A percentile compares a stretch with the other conserved stretches of the same genome.
These are phyloP conservation scores for Marsdenia floribunda DNA, from an alignment of 257 asterid genomes.

Conservation along the genomic window DNA sequence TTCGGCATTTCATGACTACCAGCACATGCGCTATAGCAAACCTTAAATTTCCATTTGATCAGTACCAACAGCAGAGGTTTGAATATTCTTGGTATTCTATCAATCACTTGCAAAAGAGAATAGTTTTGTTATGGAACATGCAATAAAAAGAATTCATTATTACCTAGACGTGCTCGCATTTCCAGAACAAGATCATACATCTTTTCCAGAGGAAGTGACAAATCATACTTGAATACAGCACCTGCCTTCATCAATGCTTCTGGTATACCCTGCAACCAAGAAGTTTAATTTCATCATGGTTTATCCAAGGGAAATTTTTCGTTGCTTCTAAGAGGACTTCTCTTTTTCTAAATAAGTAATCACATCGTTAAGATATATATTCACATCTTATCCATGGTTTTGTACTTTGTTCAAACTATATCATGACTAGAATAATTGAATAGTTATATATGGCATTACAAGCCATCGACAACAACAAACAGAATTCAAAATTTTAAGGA, in stretches of 20 bases:
- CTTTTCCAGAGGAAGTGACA: constrained; percentile 79
- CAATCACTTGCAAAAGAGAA: background rate
- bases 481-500: background rate
- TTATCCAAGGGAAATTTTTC: constrained; percentile 2
- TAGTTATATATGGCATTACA: background rate
- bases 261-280: constrained; percentile 64
- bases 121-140: background rate
- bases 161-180: constrained; percentile 83
- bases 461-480: background rate
- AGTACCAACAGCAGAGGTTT: background rate
- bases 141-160: background rate
- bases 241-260: constrained; percentile 98
- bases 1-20: background rate
- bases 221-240: constrained; percentile 84
- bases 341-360: background rate
- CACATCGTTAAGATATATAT: background rate
- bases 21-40: background rate
- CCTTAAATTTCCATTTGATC: background rate
- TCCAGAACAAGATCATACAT: constrained; percentile 86
- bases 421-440: background rate
- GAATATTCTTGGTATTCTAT: background rate
- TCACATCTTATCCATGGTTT: background rate
- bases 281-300: constrained; percentile 16
- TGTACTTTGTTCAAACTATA: background rate
- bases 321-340: background rate